Evolutionary conservation across 495 filamentous ascomycete genomes (phyloP).

Genomic region (Xylaria intraflava): DNA sequence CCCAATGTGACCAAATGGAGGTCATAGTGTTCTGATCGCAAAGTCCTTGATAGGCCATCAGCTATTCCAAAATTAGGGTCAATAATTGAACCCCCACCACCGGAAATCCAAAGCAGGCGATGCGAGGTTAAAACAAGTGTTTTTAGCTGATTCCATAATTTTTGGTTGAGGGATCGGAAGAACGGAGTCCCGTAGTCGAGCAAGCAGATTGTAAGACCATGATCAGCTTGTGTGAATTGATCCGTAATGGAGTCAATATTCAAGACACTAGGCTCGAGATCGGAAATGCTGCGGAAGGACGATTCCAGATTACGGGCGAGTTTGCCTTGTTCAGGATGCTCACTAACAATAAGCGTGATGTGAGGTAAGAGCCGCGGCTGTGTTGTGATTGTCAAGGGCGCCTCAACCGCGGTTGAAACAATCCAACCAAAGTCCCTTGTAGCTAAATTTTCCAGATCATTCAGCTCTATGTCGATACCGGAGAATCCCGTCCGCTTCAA

Average conservation of each 20-base stretch:
- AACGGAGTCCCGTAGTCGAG: neutral
- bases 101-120: conserved; percentile 3
- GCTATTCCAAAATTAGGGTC: conserved; percentile 20
- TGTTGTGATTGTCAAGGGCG: neutral
- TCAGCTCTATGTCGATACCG: conserved; percentile 38
- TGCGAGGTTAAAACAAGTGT: neutral
- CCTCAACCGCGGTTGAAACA: conserved; percentile 18
- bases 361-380: too few relatives aligned
- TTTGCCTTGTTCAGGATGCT: too few relatives aligned
- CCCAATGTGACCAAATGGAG: conserved; percentile 13
- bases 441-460: too few relatives aligned
- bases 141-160: neutral
- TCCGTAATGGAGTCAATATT: too few relatives aligned
- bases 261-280: too few relatives aligned
- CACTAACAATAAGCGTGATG: too few relatives aligned
- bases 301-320: neutral
- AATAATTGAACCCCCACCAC: conserved; percentile 3
- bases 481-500: conserved; percentile 36
- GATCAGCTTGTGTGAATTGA: too few relatives aligned
- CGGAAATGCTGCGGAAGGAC: neutral
- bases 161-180: neutral
- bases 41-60: conserved; percentile 15
- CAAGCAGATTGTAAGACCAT: too few relatives aligned
- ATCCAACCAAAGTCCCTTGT: conserved; percentile 40
- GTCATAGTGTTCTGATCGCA: conserved; percentile 10